These are phyloP conservation scores for Smithsoniella earleae DNA, from an alignment of 163 green algal species.

Conservation along the genomic window DNA sequence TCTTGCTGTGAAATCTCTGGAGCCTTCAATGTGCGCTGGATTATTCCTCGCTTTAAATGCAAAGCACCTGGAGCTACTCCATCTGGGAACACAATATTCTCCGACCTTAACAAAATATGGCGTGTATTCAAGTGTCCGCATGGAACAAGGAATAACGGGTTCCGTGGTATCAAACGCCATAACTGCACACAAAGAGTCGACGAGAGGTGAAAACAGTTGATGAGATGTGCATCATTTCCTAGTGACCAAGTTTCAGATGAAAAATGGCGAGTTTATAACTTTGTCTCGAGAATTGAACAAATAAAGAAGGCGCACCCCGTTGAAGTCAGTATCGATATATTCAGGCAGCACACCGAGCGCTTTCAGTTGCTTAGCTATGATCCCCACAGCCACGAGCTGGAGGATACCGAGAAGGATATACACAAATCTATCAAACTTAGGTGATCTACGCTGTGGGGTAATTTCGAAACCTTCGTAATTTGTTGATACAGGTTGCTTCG, in stretches of 20 bases:
- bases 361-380: slow-evolving; percentile 27
- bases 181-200: slow-evolving; percentile 13
- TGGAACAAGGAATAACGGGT: not conserved
- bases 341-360: slow-evolving; percentile 1
- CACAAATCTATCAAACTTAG: slow-evolving; percentile 18
- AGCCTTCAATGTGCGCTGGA: not conserved
- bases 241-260: not conserved
- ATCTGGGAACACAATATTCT: slow-evolving; percentile 24
- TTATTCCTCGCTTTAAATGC: slow-evolving; percentile 30
- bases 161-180: slow-evolving; percentile 1
- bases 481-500: too few relatives aligned
- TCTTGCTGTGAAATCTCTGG: not conserved
- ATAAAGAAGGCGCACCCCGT: not conserved
- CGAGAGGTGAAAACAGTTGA: too few relatives aligned
- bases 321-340: slow-evolving; percentile 13
- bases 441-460: not conserved
- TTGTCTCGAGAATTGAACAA: not conserved
- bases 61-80: slow-evolving; percentile 17
- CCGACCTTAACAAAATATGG: not conserved
- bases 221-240: not conserved
- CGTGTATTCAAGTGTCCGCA: slow-evolving; percentile 27
- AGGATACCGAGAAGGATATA: slow-evolving; percentile 5
- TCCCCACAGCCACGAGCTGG: slow-evolving; percentile 7
- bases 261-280: not conserved
- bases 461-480: slow-evolving; percentile 12